These are phyloP conservation scores for Suhomyces ambrosiae DNA, from an alignment of 1,139 yeast genomes.

Conservation along the genomic window DNA sequence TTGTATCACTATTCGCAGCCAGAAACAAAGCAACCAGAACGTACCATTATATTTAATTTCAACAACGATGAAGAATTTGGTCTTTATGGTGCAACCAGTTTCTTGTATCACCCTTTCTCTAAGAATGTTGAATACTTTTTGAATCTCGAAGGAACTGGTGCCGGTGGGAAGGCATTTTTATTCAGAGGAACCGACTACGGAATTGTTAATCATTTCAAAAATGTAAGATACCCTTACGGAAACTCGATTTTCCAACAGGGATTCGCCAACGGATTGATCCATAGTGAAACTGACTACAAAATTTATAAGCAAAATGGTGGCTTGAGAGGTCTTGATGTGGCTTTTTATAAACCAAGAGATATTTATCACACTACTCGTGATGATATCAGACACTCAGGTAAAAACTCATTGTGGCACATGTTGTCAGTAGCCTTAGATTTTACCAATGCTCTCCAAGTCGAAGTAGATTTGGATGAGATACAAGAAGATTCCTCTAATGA, in stretches of 20 bases:
- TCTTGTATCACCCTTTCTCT: slow-evolving; percentile 76
- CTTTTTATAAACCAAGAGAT: slow-evolving; percentile 68
- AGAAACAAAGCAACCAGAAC: slow-evolving; percentile 53
- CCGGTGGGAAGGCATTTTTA: slow-evolving; percentile 84
- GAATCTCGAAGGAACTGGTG: slow-evolving; percentile 94
- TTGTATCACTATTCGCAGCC: slow-evolving; percentile 50
- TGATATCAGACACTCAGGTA: slow-evolving; percentile 62
- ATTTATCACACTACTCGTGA: slow-evolving; percentile 81
- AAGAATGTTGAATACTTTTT: slow-evolving; percentile 63
- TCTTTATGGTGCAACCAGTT: slow-evolving; percentile 77
- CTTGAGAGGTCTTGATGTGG: slow-evolving; percentile 77
- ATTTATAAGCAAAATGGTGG: slow-evolving; percentile 65
- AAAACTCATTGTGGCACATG: slow-evolving; percentile 82
- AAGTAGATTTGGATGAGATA: slow-evolving; percentile 42
- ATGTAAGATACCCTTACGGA: slow-evolving; percentile 73
- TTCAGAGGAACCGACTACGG: slow-evolving; percentile 84
- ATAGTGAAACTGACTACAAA: slow-evolving; percentile 84
- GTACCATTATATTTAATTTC: slow-evolving; percentile 80
- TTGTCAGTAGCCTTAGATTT: slow-evolving; percentile 67
- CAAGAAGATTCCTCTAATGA: slow-evolving; percentile 21
- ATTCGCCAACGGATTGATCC: slow-evolving; percentile 68
- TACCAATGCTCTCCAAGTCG: slow-evolving; percentile 40
- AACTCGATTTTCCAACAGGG: slow-evolving; percentile 82
- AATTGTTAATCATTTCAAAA: slow-evolving; percentile 44
- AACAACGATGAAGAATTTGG: slow-evolving; percentile 94